Conservation (phyloP, 495 filamentous ascomycete species). For the Trichoderma orchidacearum region DNA sequence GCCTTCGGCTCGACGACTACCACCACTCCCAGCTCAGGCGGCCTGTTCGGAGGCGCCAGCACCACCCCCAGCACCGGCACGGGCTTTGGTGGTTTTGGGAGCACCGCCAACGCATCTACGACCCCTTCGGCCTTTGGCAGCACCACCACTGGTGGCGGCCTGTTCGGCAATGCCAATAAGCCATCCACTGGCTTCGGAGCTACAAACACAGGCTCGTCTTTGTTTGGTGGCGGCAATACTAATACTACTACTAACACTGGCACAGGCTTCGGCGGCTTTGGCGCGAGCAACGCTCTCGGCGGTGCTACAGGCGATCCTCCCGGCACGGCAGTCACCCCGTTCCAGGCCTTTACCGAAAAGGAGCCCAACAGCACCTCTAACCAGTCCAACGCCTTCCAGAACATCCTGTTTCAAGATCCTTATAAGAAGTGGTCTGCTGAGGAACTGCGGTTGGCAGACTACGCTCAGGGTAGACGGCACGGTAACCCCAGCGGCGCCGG, state of each 20-base stretch:
- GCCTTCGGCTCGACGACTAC: conserved; percentile 18
- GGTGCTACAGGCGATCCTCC: conserved; percentile 35
- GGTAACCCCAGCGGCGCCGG: conserved; percentile 71
- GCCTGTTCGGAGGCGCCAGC: conserved; percentile 26
- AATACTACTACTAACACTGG: conserved; percentile 28
- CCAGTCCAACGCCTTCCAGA: conserved; percentile 67
- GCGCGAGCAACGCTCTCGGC: conserved; percentile 26
- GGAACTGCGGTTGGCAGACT: conserved; percentile 81
- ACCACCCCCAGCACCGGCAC: conserved; percentile 22
- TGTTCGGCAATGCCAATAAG: conserved; percentile 6
- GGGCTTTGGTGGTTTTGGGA: conserved; percentile 39
- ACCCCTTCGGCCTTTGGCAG: conserved; percentile 11
- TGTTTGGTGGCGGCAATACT: conserved; percentile 11
- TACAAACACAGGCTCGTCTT: conserved; percentile 6
- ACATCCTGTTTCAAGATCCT: conserved; percentile 69
- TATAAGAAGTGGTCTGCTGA: conserved; percentile 86
- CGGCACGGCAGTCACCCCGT: conserved; percentile 62
- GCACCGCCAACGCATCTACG: neutral
- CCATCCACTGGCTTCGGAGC: conserved; percentile 19
- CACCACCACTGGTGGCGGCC: conserved; percentile 6
- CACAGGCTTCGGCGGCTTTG: conserved; percentile 25
- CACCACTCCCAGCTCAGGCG: conserved; percentile 10
- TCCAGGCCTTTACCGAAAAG: conserved; percentile 68
- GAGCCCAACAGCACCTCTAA: conserved; percentile 40
- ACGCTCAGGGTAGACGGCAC: conserved; percentile 68